phyloP scores from a whole-genome alignment of 2,329 filamentous ascomycete species.

The Capronia americana region DNA sequence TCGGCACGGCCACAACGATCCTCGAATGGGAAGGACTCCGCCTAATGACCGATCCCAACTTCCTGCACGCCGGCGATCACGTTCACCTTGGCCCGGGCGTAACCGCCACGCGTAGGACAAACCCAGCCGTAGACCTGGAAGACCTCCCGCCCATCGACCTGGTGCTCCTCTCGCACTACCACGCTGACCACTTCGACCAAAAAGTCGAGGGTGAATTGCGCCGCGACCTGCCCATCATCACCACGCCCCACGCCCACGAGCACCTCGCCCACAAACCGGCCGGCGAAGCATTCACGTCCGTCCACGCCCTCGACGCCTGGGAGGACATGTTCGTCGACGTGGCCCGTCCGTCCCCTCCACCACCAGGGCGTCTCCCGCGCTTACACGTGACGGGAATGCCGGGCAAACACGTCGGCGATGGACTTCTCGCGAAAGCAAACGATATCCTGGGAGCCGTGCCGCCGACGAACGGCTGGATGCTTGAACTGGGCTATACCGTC shows the following conservation, averaged over 20 bases:
- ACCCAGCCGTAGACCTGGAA: constrained; percentile 66
- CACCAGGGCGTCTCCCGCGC: constrained; percentile 45
- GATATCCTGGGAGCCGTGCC: constrained; percentile 59
- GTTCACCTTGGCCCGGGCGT: constrained; percentile 71
- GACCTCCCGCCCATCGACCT: constrained; percentile 65
- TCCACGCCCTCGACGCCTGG: constrained; percentile 64
- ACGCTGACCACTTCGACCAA: constrained; percentile 65
- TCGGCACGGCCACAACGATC: constrained; percentile 50
- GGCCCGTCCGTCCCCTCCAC: constrained; percentile 2
- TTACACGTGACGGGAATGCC: constrained; percentile 69
- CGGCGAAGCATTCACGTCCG: constrained; percentile 60
- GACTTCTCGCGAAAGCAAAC: constrained; percentile 53
- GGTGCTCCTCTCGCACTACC: constrained; percentile 69
- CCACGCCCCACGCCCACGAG: constrained; percentile 65
- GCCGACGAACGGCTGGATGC: constrained; percentile 71
- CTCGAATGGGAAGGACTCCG: constrained; percentile 51
- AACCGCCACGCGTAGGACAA: constrained; percentile 59
- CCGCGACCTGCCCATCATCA: constrained; percentile 66
- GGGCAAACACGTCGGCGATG: constrained; percentile 65
- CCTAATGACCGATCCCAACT: constrained; percentile 62
- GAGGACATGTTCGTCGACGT: constrained; percentile 59
- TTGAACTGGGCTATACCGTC: constrained; percentile 63
- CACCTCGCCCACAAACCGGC: constrained; percentile 54
- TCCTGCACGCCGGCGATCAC: constrained; percentile 69
- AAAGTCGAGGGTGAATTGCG: constrained; percentile 59